Conservation (phyloP, 495 filamentous ascomycete genomes). For the Clavariopsis aquatica region DNA sequence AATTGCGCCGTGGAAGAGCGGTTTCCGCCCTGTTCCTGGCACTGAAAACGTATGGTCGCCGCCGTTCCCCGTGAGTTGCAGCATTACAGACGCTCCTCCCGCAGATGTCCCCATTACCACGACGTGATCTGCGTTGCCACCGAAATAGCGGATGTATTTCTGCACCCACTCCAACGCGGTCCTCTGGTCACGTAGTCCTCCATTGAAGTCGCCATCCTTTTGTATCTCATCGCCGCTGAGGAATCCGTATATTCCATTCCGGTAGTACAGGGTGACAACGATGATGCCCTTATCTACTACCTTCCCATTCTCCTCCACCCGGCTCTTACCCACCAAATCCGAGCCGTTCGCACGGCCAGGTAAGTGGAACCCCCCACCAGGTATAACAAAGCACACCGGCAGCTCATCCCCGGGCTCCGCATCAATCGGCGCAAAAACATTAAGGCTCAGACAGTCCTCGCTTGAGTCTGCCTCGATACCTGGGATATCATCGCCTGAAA, state of each 20-base stretch:
- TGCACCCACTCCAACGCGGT: conserved; percentile 71
- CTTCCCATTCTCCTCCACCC: conserved; percentile 13
- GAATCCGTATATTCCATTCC: conserved; percentile 67
- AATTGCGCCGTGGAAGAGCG: conserved; percentile 27
- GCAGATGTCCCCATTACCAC: conserved; percentile 26
- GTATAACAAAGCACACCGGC: conserved; percentile 18
- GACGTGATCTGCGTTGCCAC: conserved; percentile 32
- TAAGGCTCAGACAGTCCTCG: conserved; percentile 29
- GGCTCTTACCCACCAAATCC: conserved; percentile 19
- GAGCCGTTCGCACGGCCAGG: conserved; percentile 15
- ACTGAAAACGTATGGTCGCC: conserved; percentile 44
- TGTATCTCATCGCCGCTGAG: conserved; percentile 50
- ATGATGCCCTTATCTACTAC: conserved; percentile 35
- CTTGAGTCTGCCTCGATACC: conserved; percentile 14
- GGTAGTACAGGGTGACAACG: conserved; percentile 45
- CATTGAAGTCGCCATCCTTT: conserved; percentile 51
- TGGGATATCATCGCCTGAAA: conserved; percentile 9
- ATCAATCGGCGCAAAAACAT: conserved; percentile 24
- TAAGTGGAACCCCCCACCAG: conserved; percentile 25
- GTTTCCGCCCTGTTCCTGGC: conserved; percentile 8
- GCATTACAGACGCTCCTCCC: conserved; percentile 27
- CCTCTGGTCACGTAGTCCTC: conserved; percentile 66
- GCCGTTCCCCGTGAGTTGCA: conserved; percentile 28
- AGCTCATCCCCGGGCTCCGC: conserved; percentile 25
- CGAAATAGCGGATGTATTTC: conserved; percentile 32